Evolutionary conservation across 164 flowering plant species (phyloP), one percentile per base, ranked within the genome.

Genomic region (Aristolochia contorta): DNA sequence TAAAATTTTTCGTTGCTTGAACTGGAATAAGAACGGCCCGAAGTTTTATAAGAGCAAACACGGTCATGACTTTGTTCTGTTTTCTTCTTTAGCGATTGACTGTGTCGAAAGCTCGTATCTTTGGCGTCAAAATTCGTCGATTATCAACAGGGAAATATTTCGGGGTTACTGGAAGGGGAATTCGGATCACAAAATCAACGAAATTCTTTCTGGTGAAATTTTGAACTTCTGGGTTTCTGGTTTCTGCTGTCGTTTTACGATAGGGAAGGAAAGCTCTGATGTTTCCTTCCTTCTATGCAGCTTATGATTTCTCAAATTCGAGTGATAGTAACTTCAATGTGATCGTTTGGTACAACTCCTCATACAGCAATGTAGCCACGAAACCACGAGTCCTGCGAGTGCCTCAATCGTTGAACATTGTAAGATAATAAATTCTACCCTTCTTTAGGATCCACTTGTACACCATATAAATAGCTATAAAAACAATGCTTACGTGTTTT

Each of bases 331-430:
- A 62, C 49, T 88, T 88, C 61, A 90, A 88, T 65, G 83, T 86
- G 66, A 86, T 57, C 65, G 71, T 91, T 63, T 91, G 97, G 97
- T 88, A 94, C 76, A 91, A 94, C 60, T 77, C 97, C 58, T 84
- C 93, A 18, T 79, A 80, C 58, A 79, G 77, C 56, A 72, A 81
- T 81, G 79, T 33, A 82, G 83, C n/a, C 54, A 46, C 60, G 1
- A 21, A 48, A 69, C 81, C 16, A 46, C 67, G 45, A 66, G 56
- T 24, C 69, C 84, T 74, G 60, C 84, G 97, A 33, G 81, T 81
- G 58, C 82, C 96, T 46, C 90, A 90, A 30, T 76, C 89, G 18
- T 71, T 94, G 59, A 94, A 94, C 76, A 66, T 91, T 96, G 99
- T 94, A 86, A 21, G 46, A 22, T 24, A 53, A 15, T 7, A 21